These are phyloP conservation scores for Echites panduratus DNA, from an alignment of 257 asterid genomes.

Conservation along the genomic window DNA sequence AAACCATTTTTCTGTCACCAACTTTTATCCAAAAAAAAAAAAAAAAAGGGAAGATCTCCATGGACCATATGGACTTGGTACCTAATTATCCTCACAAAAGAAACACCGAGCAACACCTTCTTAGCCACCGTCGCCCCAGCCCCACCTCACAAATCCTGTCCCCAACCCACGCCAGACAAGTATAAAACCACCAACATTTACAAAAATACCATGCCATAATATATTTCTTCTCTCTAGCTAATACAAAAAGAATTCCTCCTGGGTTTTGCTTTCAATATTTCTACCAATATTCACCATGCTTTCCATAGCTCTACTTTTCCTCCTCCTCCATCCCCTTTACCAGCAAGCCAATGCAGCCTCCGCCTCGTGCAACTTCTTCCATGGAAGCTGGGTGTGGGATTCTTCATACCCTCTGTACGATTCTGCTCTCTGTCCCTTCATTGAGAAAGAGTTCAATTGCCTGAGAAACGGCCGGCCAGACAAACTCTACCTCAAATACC, in stretches of 20 bases:
- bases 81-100: not conserved
- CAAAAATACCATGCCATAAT: not conserved
- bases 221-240: not conserved
- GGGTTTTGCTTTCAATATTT: not conserved
- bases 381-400: constrained; percentile 48
- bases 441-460: constrained; percentile 40
- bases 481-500: constrained; percentile 26
- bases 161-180: not conserved
- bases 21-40: not conserved
- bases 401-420: constrained; percentile 42
- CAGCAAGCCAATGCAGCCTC: constrained; percentile 10
- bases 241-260: not conserved
- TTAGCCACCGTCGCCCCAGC: not conserved
- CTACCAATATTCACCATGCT: not conserved
- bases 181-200: not conserved
- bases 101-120: not conserved
- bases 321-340: not conserved
- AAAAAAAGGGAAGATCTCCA: too few relatives aligned
- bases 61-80: not conserved
- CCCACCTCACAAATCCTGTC: not conserved
- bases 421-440: constrained; percentile 36
- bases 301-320: not conserved
- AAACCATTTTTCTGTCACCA: not conserved
- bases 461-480: constrained; percentile 43
- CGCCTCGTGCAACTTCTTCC: constrained; percentile 32